These are phyloP conservation scores for Malassezia nana DNA, from an alignment of 1,284 basidiomycete species.

Conservation along the genomic window DNA sequence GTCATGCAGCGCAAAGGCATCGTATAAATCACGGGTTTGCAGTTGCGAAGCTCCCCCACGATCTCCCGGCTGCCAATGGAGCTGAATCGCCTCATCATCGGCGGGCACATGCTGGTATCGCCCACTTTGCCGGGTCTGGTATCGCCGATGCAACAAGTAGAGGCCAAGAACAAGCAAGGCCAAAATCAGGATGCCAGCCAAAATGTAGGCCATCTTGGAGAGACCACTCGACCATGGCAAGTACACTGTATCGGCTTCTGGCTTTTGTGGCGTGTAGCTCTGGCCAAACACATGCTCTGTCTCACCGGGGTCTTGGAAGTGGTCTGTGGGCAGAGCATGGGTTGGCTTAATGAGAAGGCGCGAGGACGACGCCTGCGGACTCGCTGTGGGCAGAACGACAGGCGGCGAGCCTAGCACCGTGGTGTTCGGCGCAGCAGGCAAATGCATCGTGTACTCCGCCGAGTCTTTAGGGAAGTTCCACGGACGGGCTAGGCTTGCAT, in stretches of 20 bases:
- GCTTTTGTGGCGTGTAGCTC: conserved; percentile 24
- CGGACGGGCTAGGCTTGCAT: conserved; percentile 57
- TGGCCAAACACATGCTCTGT: conserved; percentile 31
- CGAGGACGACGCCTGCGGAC: conserved; percentile 33
- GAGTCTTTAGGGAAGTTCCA: conserved; percentile 44
- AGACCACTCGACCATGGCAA: conserved; percentile 53
- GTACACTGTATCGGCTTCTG: conserved; percentile 67
- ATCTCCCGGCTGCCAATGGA: conserved; percentile 2
- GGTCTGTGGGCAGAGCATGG: conserved; percentile 71
- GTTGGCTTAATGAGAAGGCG: conserved; percentile 61
- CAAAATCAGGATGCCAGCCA: conserved; percentile 60
- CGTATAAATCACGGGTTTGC: conserved; percentile 46
- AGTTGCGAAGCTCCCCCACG: conserved; percentile 5
- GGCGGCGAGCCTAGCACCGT: conserved; percentile 27
- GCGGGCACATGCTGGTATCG: conserved; percentile 61
- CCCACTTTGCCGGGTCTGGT: conserved; percentile 25
- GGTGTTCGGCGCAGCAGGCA: conserved; percentile 50
- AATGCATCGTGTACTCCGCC: conserved; percentile 48
- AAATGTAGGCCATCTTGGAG: conserved; percentile 46
- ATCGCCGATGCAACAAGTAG: conserved; percentile 51
- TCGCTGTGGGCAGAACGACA: conserved; percentile 47
- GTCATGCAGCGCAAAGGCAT: conserved; percentile 49
- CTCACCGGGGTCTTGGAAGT: conserved; percentile 51
- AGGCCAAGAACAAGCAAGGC: conserved; percentile 62
- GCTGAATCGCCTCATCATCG: conserved; percentile 56